Percentiles rank a stretch among this genome's conserved stretches.
phyloP scores from a whole-genome alignment of 2,329 filamentous ascomycete genomes.

The Intubia oerlemansii region DNA sequence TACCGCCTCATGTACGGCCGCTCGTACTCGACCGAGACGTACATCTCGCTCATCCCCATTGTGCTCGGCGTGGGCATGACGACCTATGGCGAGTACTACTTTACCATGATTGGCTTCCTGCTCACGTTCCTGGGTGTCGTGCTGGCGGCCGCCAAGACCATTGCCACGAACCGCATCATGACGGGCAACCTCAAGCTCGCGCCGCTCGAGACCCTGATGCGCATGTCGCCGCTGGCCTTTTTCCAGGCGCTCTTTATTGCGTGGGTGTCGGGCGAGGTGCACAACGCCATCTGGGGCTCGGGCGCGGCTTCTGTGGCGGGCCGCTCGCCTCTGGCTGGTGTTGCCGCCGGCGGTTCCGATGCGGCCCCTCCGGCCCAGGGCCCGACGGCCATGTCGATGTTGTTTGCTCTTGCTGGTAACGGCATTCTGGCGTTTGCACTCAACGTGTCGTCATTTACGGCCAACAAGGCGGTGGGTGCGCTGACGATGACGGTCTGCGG shows the following conservation, averaged over 20 bases:
- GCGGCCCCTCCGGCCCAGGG: neutral
- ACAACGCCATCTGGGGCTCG: too few relatives aligned
- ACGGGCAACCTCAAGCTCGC: constrained; percentile 35
- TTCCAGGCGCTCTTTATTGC: constrained; percentile 31
- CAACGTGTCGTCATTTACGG: constrained; percentile 34
- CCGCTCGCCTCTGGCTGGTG: neutral
- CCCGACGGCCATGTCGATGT: constrained; percentile 9
- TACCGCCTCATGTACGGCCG: constrained; percentile 32
- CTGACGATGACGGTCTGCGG: constrained; percentile 38
- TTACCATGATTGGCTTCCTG: constrained; percentile 33
- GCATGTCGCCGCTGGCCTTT: constrained; percentile 39
- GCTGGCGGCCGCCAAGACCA: constrained; percentile 33
- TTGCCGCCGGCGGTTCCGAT: neutral
- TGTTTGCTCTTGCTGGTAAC: constrained; percentile 24
- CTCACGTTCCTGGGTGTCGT: constrained; percentile 31
- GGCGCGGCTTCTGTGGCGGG: constrained; percentile 8
- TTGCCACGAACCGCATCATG: constrained; percentile 43
- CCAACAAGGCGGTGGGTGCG: constrained; percentile 34
- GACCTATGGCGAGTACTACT: constrained; percentile 39
- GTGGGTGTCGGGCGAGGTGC: constrained; percentile 29
- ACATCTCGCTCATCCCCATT: constrained; percentile 36
- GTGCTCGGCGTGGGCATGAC: constrained; percentile 35
- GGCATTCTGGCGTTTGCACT: constrained; percentile 31
- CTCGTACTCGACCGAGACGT: constrained; percentile 33
- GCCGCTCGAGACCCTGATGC: constrained; percentile 36